Conservation (phyloP, 75 land plant species). For the Ceratopteris richardii region DNA sequence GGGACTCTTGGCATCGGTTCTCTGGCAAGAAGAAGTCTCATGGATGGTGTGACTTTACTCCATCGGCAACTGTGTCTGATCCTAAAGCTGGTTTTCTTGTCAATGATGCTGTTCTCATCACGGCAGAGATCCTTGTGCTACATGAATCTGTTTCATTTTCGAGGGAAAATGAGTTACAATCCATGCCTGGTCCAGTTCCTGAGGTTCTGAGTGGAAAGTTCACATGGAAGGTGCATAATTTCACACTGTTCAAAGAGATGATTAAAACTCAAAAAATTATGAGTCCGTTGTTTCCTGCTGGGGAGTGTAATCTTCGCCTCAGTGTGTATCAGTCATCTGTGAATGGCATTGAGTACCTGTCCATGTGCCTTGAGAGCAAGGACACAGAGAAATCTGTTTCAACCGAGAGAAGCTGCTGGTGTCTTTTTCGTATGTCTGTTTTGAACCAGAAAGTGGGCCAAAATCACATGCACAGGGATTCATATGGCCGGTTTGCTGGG, state of each 20-base stretch:
- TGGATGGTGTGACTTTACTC: slow-evolving; percentile 95
- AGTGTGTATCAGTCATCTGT: slow-evolving; percentile 93
- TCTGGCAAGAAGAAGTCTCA: slow-evolving; percentile 91
- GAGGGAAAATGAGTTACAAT: slow-evolving; percentile 51
- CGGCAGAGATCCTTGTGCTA: slow-evolving; percentile 75
- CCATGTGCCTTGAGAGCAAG: slow-evolving; percentile 97
- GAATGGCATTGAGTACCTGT: slow-evolving; percentile 65
- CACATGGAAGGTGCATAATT: slow-evolving; percentile 94
- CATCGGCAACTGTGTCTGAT: slow-evolving; percentile 53
- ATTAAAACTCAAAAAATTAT: slow-evolving; percentile 97
- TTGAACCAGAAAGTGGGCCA: slow-evolving; percentile 73
- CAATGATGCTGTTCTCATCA: slow-evolving; percentile 42
- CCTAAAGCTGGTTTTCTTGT: slow-evolving; percentile 58
- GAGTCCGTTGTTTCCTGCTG: slow-evolving; percentile 94
- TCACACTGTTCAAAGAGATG: slow-evolving; percentile 86
- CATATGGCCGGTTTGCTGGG: slow-evolving; percentile 89
- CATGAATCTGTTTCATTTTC: slow-evolving; percentile 62
- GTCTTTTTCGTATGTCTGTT: slow-evolving; percentile 90
- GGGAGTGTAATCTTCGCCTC: slow-evolving; percentile 81
- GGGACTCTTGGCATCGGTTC: slow-evolving; percentile 94
- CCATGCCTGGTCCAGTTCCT: slow-evolving; percentile 27
- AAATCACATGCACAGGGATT: slow-evolving; percentile 89
- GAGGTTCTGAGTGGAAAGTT: slow-evolving; percentile 88
- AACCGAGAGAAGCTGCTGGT: slow-evolving; percentile 87
- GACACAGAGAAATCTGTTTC: slow-evolving; percentile 68